A percentile compares a stretch with the other conserved stretches of the same genome.
Evolutionary conservation across 176 grass and related monocot genomes (phyloP).

Genomic region (Cymbopogon citratus): DNA sequence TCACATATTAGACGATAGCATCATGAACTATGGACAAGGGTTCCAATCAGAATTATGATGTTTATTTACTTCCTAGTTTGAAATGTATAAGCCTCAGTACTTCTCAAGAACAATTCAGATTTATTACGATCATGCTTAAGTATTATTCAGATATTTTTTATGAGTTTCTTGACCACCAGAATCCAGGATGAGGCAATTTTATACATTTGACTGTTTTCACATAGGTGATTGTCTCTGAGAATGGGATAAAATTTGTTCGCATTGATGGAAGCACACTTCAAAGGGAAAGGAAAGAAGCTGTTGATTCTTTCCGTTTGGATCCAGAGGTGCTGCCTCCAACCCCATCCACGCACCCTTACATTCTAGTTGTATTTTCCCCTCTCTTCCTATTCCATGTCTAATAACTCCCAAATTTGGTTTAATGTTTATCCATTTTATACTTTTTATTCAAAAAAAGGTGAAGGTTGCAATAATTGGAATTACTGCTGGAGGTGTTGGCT

Average conservation of each 20-base stretch:
- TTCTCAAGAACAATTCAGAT: neutral
- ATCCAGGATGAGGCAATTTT: neutral
- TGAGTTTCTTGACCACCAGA: neutral
- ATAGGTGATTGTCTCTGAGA: constrained; percentile 66
- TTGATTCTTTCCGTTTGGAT: constrained; percentile 69
- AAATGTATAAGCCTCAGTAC: neutral
- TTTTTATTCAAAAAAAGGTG: constrained; percentile 56
- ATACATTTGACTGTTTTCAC: constrained; percentile 17
- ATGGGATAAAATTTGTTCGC: constrained; percentile 77
- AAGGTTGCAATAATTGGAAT: constrained; percentile 96
- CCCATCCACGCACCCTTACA: neutral
- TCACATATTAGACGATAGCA: neutral
- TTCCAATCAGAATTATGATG: constrained; percentile 11
- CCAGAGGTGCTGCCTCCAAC: constrained; percentile 48
- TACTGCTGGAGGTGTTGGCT: constrained; percentile 81
- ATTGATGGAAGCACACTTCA: constrained; percentile 78
- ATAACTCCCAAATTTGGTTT: neutral
- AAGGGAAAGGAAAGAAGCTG: constrained; percentile 89
- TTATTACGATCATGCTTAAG: constrained; percentile 2
- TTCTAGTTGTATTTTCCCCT: neutral
- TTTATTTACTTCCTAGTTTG: neutral
- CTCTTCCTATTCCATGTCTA: constrained; percentile 6
- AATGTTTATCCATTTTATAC: constrained; percentile 16
- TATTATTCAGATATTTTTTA: neutral
- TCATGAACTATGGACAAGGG: neutral